phyloP scores from a whole-genome alignment of 176 grass and related monocot genomes.

The Puya raimondii region DNA sequence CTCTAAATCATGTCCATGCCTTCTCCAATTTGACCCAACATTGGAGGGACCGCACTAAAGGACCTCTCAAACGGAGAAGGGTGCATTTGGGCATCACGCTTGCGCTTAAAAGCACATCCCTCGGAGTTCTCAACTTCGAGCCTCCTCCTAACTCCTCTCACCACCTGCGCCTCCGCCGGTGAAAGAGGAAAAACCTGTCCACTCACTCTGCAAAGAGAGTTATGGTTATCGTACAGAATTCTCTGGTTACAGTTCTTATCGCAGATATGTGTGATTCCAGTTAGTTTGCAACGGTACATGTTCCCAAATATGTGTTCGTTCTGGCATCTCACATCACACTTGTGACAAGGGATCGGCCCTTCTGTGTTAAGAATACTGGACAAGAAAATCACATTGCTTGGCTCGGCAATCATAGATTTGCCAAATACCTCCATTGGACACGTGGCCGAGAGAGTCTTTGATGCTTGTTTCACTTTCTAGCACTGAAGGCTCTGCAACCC shows the following conservation, averaged over 20 bases:
- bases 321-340: constrained; percentile 93
- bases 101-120: constrained; percentile 82
- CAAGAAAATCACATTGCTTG: constrained; percentile 96
- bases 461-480: constrained; percentile 21
- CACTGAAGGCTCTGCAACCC: constrained; percentile 68
- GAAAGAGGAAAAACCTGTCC: constrained; percentile 84
- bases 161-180: constrained; percentile 62
- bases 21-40: constrained; percentile 79
- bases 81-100: constrained; percentile 57
- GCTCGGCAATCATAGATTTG: constrained; percentile 88
- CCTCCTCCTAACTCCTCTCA: constrained; percentile 93
- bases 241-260: constrained; percentile 98
- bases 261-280: constrained; percentile 76
- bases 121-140: constrained; percentile 64
- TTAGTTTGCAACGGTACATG: constrained; percentile 94
- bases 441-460: constrained; percentile 11
- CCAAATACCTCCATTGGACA: constrained; percentile 92
- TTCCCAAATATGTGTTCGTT: constrained; percentile 91
- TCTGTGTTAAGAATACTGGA: constrained; percentile 87
- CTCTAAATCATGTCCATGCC: constrained; percentile 99
- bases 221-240: constrained; percentile 96
- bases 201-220: constrained; percentile 86
- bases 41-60: constrained; percentile 56
- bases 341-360: constrained; percentile 68
- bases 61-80: constrained; percentile 89